Evolutionary conservation across 257 asterid genomes (phyloP), one percentile per base, ranked within the genome.

Genomic region (Penstemon barbatus): DNA sequence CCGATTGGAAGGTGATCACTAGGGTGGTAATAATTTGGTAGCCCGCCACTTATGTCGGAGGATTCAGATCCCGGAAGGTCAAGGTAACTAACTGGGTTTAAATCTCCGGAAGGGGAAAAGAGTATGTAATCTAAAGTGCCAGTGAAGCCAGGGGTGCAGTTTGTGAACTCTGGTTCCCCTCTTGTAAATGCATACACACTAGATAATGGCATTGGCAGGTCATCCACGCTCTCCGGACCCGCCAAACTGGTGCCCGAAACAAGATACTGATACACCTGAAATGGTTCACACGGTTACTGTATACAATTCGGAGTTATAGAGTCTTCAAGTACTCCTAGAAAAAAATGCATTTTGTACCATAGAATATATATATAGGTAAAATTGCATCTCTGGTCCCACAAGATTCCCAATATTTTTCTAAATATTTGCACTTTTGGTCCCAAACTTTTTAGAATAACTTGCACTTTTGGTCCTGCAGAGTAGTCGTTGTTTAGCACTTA

Each of bases 1-100:
- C 99, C 99, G 37, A 90, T 84, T 0, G 97, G 99, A 3, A 93
- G 92, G 80, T 93, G 99, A 70, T 93, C 99, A 9, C 97, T 93
- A 4, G 99, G 99, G 72, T 93, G 96, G 73, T 82, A 79, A 79
- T 84, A 71, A 74, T 93, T 93, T 4, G 99, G 99, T 77, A 90
- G 78, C 6, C 99, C 91, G 12, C 99, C 96, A 38, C 12, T 72
- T 42, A 90, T 74, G 58, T 93, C 96, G 2, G 83, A 52, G 4
- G 97, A 82, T 61, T 85, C 92, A 4, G 84, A 13, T 37, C 57
- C 82, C 0, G 99, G 96, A 60, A 93, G 86, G 71, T 93, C 91
- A 8, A 90, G 96, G 69, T 73, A 89, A 80, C 89, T 82, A 54
- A 86, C 71, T 10, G 97, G 97, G 44, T 74, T 80, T 69, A 90